phyloP scores from a whole-genome alignment of 2,329 filamentous ascomycete genomes.

The Penicillium sclerotigenum region DNA sequence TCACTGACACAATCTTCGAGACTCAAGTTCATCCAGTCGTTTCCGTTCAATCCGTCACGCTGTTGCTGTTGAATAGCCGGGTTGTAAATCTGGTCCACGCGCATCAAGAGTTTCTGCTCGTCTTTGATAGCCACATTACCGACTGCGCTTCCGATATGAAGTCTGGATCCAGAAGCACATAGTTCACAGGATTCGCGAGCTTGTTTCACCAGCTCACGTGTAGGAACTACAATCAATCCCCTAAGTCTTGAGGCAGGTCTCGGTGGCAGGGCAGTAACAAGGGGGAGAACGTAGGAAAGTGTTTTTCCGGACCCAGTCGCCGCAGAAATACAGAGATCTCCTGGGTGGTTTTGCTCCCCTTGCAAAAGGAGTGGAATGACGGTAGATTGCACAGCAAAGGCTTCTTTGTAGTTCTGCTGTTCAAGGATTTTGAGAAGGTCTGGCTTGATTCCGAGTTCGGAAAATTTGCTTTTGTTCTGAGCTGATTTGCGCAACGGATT shows the following conservation, averaged over 20 bases:
- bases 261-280: conserved; percentile 71
- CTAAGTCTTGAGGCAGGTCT: conserved; percentile 64
- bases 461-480: conserved; percentile 60
- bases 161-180: conserved; percentile 66
- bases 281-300: conserved; percentile 81
- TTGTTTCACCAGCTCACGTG: conserved; percentile 83
- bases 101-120: conserved; percentile 62
- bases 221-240: conserved; percentile 83
- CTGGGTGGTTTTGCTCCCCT: conserved; percentile 57
- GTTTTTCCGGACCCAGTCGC: conserved; percentile 97
- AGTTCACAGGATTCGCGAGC: conserved; percentile 74
- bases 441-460: conserved; percentile 59
- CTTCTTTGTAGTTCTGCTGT: conserved; percentile 65
- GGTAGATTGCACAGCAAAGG: conserved; percentile 76
- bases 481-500: conserved; percentile 68
- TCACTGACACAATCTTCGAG: conserved; percentile 46
- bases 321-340: conserved; percentile 85
- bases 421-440: conserved; percentile 62
- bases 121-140: conserved; percentile 71
- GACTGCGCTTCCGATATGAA: conserved; percentile 77
- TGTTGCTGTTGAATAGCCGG: conserved; percentile 53
- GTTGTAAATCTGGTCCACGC: conserved; percentile 66
- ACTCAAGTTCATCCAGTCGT: conserved; percentile 49
- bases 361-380: conserved; percentile 76
- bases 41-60: conserved; percentile 41